Evolutionary conservation across 129 eudicot species (phyloP), one percentile per base, ranked within the genome.

Genomic region (Silybum marianum): DNA sequence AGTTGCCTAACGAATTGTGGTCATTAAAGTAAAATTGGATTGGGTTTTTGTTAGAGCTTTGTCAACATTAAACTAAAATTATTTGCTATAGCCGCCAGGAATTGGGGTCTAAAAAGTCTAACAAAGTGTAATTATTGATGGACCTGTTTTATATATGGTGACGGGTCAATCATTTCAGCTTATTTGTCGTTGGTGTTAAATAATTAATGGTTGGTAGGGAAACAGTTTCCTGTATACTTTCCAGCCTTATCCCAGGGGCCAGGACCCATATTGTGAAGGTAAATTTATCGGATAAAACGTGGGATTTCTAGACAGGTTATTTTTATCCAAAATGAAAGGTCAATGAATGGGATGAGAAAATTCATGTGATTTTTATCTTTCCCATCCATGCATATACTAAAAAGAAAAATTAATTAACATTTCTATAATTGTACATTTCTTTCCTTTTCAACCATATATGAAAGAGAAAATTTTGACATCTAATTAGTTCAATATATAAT

Each of bases 171-270:
- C 9, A 69, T 9, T 69, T 30, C 73, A 40, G n/a, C 54, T 71
- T 71, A n/a, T 42, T 54, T 36, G 44, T 69, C n/a, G 21, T 54
- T 28, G 44, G 24, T n/a, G 24, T 30, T 69, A 34, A 30, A 69
- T 69, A 69, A 12, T 69, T 69, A 69, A 12, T 69, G 44, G 73
- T 30, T 30, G 73, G 73, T 38, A 38, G 73, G 44, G 73, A 30
- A 12, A 69, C 19, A 14, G n/a, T n/a, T 34, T 34, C 26, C 16
- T 34, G 51, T 34, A 36, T 71, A 16, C 12, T 34, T 34, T 11
- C 48, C 38, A 16, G 18, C 26, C 51, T 34, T 36, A 10, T 71
- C 75, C 75, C 16, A 32, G 6, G 36, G n/a, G n/a, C n/a, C n/a
- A n/a, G n/a, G n/a, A 66, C 3, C 36, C 34, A 24, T 8, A 25